Percentiles rank a stretch among this genome's conserved stretches.
Evolutionary conservation across 306 rosid genomes (phyloP).

Genomic region (Rosa multiflora): DNA sequence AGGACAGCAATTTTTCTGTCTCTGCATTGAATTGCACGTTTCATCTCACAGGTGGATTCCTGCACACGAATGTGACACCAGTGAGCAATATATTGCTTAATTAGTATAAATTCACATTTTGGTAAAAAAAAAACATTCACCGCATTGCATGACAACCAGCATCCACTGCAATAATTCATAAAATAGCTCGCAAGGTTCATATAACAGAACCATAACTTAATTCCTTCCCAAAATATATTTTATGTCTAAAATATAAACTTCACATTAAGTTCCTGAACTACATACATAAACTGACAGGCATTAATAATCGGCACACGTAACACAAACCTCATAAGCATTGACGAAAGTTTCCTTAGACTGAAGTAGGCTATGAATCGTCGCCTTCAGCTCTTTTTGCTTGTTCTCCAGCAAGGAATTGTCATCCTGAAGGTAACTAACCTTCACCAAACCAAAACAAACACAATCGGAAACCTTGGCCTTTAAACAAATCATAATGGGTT

Average conservation of each 20-base stretch:
- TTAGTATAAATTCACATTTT: neutral
- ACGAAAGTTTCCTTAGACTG: too few species aligned
- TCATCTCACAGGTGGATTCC: constrained; percentile 67
- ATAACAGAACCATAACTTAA: neutral
- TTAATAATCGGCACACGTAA: too few species aligned
- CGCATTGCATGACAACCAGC: neutral
- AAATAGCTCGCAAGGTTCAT: neutral
- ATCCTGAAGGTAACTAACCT: too few species aligned
- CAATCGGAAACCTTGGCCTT: too few species aligned
- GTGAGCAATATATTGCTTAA: neutral
- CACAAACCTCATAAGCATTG: too few species aligned
- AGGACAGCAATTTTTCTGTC: constrained; percentile 61
- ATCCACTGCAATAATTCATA: neutral
- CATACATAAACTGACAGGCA: too few species aligned
- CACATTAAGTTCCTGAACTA: too few species aligned
- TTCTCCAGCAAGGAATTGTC: too few species aligned
- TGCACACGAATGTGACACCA: constrained; percentile 25
- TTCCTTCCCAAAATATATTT: neutral
- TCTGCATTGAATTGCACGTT: constrained; percentile 46
- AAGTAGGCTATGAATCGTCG: too few species aligned
- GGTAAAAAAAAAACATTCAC: neutral
- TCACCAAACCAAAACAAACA: too few species aligned
- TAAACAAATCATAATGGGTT: too few species aligned
- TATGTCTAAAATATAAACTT: neutral
- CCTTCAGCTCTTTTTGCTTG: too few species aligned